These are phyloP conservation scores for Fomitopsis betulina DNA, from an alignment of 1,284 basidiomycete species.

Conservation along the genomic window DNA sequence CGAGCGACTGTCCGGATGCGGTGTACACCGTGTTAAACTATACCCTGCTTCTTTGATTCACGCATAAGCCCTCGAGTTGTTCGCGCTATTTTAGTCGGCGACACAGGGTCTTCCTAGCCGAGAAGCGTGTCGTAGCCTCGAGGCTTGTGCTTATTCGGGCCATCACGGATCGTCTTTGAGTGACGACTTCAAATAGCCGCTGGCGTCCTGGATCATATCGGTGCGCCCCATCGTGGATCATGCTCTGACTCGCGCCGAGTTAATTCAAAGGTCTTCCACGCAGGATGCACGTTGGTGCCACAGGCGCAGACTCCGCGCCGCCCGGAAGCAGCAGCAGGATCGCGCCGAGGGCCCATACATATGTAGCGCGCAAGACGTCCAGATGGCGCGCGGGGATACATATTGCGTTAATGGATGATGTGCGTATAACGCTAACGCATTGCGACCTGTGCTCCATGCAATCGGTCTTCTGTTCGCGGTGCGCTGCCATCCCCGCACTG, in stretches of 20 bases:
- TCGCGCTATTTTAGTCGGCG: not conserved
- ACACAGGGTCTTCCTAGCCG: not conserved
- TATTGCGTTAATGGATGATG: not conserved
- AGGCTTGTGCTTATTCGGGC: not conserved
- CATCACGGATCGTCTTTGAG: not conserved
- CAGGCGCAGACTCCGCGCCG: not conserved
- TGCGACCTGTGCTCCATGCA: not conserved
- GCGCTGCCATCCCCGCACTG: not conserved
- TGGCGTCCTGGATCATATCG: not conserved
- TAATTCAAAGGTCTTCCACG: not conserved
- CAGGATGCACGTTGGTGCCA: not conserved
- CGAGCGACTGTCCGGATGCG: not conserved
- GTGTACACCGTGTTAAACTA: not conserved
- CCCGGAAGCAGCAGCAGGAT: not conserved
- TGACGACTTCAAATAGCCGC: not conserved
- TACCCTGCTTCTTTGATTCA: not conserved
- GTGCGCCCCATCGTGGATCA: not conserved
- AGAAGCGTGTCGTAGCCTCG: slow-evolving; percentile 6
- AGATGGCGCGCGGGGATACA: not conserved
- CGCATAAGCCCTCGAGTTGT: not conserved
- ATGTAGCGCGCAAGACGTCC: not conserved
- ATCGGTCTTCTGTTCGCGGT: not conserved
- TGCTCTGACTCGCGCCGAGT: not conserved
- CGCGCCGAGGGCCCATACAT: not conserved
- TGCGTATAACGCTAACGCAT: not conserved